A percentile compares a stretch with the other conserved stretches of the same genome.
Evolutionary conservation across 805 yeast genomes (phyloP).

Genomic region (Blastobotrys americana): DNA sequence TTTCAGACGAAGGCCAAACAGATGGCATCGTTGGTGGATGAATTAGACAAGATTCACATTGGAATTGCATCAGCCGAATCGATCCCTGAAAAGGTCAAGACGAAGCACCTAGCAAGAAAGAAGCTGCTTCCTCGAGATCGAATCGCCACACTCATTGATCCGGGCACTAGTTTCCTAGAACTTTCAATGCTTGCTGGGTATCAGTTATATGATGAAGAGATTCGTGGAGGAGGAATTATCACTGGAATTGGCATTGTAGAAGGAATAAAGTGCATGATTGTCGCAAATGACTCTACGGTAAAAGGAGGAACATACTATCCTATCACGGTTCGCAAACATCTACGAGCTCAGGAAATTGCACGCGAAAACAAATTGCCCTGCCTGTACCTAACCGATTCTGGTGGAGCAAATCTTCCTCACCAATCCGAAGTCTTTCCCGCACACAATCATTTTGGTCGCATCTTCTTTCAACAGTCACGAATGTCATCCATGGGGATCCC

Average conservation of each 20-base stretch:
- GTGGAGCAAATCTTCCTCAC: conserved; percentile 31
- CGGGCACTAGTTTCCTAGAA: conserved; percentile 28
- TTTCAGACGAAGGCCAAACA: conserved; percentile 19
- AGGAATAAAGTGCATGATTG: conserved; percentile 26
- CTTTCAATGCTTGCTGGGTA: conserved; percentile 28
- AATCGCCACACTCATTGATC: conserved; percentile 26
- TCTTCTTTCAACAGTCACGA: conserved; percentile 28
- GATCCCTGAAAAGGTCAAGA: conserved; percentile 26
- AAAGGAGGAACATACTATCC: conserved; percentile 32
- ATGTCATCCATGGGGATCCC: conserved; percentile 28
- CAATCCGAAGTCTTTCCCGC: conserved; percentile 31
- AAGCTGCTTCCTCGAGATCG: conserved; percentile 29
- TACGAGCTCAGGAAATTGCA: conserved; percentile 30
- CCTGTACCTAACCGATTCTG: conserved; percentile 28
- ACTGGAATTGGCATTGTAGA: conserved; percentile 28
- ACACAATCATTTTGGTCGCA: conserved; percentile 30
- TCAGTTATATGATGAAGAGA: conserved; percentile 26
- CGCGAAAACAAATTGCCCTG: conserved; percentile 28
- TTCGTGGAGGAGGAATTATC: conserved; percentile 30
- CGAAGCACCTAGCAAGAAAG: conserved; percentile 24
- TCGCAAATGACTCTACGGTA: conserved; percentile 30
- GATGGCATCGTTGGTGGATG: conserved; percentile 18
- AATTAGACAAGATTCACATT: conserved; percentile 17
- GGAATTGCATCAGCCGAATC: conserved; percentile 16
- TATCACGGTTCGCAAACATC: conserved; percentile 29